Conservation (phyloP, 805 yeast species). For the Metschnikowia gelsemii region DNA sequence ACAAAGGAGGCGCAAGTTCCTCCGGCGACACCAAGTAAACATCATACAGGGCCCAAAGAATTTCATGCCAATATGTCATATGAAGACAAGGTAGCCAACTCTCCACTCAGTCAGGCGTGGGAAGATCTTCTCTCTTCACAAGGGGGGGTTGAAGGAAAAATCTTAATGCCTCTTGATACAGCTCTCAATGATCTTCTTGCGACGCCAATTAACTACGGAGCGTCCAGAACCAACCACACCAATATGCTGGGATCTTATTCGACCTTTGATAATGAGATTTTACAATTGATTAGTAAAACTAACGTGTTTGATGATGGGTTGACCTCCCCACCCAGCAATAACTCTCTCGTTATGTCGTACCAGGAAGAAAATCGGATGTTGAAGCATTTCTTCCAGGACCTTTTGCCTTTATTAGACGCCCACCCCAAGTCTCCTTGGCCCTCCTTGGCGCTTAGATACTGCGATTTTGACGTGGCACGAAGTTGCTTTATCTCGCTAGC, state of each 20-base stretch:
- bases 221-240: neutral
- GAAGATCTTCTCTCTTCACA: conserved; percentile 13
- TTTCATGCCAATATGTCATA: no score
- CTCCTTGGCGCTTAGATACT: conserved; percentile 53
- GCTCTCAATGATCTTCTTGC: conserved; percentile 3
- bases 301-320: conserved; percentile 14
- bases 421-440: conserved; percentile 66
- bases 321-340: conserved; percentile 4
- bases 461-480: conserved; percentile 57
- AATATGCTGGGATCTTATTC: neutral
- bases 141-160: neutral
- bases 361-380: conserved; percentile 55
- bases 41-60: no score
- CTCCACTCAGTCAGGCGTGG: conserved; percentile 17
- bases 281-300: conserved; percentile 10
- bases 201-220: no score
- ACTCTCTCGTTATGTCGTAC: conserved; percentile 29
- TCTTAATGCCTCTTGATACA: neutral
- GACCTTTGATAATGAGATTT: conserved; percentile 18
- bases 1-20: no score
- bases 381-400: conserved; percentile 54
- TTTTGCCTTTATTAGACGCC: conserved; percentile 54
- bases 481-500: conserved; percentile 57
- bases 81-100: no score
- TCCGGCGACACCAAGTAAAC: no score